Conservation (phyloP, 768 basidiomycete genomes). For the Saitozyma sp. region DNA sequence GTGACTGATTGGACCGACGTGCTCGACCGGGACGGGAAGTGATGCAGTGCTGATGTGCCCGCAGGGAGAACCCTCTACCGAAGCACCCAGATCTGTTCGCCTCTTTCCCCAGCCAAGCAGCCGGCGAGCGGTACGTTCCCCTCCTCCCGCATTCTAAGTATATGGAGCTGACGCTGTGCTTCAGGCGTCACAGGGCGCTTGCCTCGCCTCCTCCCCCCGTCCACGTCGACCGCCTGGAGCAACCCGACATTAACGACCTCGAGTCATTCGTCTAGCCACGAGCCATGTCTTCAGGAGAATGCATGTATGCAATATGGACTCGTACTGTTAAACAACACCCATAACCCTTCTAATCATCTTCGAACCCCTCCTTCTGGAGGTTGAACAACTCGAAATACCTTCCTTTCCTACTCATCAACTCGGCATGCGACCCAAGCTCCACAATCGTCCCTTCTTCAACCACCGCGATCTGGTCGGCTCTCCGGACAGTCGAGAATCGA, state of each 20-base stretch:
- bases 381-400: constrained; percentile 45
- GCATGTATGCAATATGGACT: background rate
- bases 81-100: constrained; percentile 95
- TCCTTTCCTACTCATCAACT: constrained; percentile 37
- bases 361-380: constrained; percentile 32
- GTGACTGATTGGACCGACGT: too few species aligned
- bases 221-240: constrained; percentile 19
- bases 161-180: background rate
- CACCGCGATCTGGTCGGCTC: constrained; percentile 39
- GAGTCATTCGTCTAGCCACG: constrained; percentile 33
- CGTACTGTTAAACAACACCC: background rate
- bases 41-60: background rate
- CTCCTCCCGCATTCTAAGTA: background rate
- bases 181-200: constrained; percentile 32
- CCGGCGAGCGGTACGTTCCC: constrained; percentile 79
- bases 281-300: background rate
- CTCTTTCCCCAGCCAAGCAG: constrained; percentile 92
- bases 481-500: constrained; percentile 35
- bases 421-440: constrained; percentile 38
- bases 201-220: constrained; percentile 41
- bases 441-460: constrained; percentile 37
- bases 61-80: constrained; percentile 86
- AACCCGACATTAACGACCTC: constrained; percentile 27
- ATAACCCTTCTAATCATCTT: background rate
- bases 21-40: too few species aligned